phyloP scores from a whole-genome alignment of 306 rosid genomes.

The Acacia crassicarpa region DNA sequence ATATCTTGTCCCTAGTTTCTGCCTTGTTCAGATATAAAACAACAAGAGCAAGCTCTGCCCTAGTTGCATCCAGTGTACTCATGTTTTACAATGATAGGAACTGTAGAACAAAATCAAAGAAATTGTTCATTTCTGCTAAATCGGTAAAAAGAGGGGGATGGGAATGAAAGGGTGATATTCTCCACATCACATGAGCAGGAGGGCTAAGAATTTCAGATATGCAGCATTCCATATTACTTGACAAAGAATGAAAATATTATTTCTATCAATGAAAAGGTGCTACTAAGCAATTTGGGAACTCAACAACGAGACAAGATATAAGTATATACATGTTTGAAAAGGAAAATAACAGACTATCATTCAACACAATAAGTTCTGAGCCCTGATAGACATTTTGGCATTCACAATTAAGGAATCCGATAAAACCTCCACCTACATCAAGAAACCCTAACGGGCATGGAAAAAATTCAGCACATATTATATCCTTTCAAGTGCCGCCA shows the following conservation, averaged over 20 bases:
- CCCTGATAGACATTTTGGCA: not conserved
- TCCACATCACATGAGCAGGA: not conserved
- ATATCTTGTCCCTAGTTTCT: conserved; percentile 97
- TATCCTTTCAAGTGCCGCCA: not conserved
- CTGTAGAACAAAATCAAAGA: conserved; percentile 17
- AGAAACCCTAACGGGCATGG: not conserved
- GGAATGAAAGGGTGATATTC: not conserved
- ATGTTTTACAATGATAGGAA: conserved; percentile 47
- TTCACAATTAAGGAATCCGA: not conserved
- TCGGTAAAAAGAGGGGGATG: not conserved
- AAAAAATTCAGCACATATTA: not conserved
- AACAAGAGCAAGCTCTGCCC: conserved; percentile 89
- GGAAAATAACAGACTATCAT: conserved; percentile 4
- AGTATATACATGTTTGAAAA: not conserved
- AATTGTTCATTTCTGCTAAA: conserved; percentile 21
- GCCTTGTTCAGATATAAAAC: conserved; percentile 93
- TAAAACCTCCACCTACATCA: not conserved
- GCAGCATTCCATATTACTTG: not conserved
- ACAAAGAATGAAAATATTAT: not conserved
- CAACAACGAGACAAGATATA: not conserved
- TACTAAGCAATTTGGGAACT: not conserved
- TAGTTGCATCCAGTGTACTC: conserved; percentile 87
- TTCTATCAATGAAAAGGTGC: not conserved
- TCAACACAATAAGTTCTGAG: not conserved
- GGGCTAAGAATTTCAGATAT: not conserved